Evolutionary conservation across 768 basidiomycete genomes (phyloP), one percentile per base, ranked within the genome.

Genomic region (Macrocybe gigantea): DNA sequence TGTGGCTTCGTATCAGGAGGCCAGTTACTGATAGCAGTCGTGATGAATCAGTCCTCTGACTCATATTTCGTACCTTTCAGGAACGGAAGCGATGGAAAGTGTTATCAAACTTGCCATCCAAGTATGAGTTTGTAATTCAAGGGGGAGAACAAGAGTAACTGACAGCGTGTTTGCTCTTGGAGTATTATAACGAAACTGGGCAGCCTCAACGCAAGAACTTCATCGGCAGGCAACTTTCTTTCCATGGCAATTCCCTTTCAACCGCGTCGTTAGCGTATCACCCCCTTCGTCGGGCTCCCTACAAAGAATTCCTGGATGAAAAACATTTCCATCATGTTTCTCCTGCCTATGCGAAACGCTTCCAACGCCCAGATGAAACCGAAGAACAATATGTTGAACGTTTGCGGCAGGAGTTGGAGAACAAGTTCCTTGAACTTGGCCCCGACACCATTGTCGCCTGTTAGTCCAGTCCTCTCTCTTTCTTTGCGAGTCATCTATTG

Each of bases 41-140:
- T 22, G 22, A 22, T 22, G 4, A 22, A 22, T 22, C 22, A 4
- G 22, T 44, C 31, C 9, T 9, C 42, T 32, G 11, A 33, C 4
- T n/a, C 42, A 22, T 39, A 43, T 42, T 15, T 12, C 4, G 31
- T 22, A 1, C 7, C 13, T 2, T n/a, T 5, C 15, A 91, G 89
- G 90, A 41, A 85, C 90, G 2, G 92, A 94, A 64, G 90, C 91
- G 0, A 88, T 92, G 85, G 92, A 94, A 53, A 77, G 80, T 49
- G 83, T 80, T n/a, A 72, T 93, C 47, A 94, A 94, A 64, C 74
- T 90, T 2, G 79, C 83, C 31, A 78, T 84, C 56, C 90, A 92
- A 70, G 85, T 86, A 58, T 10, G 66, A 55, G 14, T 13, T 45
- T 38, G 22, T 22, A 22, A 22, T 22, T 22, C 22, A 22, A 22